These are phyloP conservation scores for Stemphylium beticola DNA, from an alignment of 2,329 filamentous ascomycete genomes.

Conservation along the genomic window DNA sequence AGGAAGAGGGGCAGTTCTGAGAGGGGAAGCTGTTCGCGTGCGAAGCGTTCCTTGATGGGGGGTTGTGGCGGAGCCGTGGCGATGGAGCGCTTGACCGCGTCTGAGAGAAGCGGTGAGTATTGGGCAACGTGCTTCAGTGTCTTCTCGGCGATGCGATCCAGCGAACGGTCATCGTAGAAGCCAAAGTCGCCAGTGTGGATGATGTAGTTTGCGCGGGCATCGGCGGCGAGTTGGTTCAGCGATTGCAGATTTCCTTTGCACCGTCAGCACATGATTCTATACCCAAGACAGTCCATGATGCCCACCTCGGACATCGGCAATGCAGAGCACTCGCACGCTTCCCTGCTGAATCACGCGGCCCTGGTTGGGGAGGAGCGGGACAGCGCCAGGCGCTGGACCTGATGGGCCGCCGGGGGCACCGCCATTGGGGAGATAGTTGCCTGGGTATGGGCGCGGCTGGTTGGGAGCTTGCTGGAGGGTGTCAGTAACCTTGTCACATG, in stretches of 20 bases:
- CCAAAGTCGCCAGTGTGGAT: conserved; percentile 99
- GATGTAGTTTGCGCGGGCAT: conserved; percentile 94
- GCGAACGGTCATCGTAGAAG: conserved; percentile 95
- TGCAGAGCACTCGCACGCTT: conserved; percentile 57
- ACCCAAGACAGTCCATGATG: background rate
- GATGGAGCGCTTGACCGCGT: conserved; percentile 71
- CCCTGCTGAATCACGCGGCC: conserved; percentile 59
- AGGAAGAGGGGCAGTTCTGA: conserved; percentile 92
- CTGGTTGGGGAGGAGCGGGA: conserved; percentile 59
- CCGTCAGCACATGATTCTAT: conserved; percentile 11
- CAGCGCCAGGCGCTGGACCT: conserved; percentile 52
- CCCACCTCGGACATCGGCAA: conserved; percentile 60
- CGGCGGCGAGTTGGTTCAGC: conserved; percentile 93
- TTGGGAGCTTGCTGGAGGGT: conserved; percentile 55
- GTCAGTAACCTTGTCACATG: conserved; percentile 30
- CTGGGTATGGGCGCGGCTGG: conserved; percentile 58
- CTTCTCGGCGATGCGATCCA: conserved; percentile 98
- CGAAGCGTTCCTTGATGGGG: conserved; percentile 82
- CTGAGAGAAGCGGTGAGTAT: conserved; percentile 92
- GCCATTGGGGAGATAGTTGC: conserved; percentile 56
- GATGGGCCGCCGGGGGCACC: conserved; percentile 49
- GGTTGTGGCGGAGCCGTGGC: conserved; percentile 71
- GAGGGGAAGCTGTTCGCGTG: conserved; percentile 80
- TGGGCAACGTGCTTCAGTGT: conserved; percentile 98
- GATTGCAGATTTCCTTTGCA: conserved; percentile 88